phyloP scores from a whole-genome alignment of 192 early-diverging fungal genomes.

The Podila minutissima region DNA sequence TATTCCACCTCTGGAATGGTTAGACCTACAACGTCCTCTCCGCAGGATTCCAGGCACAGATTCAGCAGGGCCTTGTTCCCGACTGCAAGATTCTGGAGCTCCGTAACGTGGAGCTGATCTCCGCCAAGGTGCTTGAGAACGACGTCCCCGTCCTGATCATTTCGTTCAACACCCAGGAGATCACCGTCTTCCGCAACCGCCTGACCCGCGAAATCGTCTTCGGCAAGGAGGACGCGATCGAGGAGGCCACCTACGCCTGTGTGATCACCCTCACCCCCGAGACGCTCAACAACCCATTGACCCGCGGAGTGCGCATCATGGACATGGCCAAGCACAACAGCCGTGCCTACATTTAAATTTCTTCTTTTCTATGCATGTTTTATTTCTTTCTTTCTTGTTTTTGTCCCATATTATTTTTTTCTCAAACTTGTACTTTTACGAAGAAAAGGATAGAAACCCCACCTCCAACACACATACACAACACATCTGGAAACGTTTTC shows the following conservation, averaged over 20 bases:
- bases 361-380: background rate
- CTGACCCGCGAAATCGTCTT: constrained; percentile 85
- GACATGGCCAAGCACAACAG: constrained; percentile 82
- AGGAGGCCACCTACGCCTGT: constrained; percentile 86
- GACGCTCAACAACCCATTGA: constrained; percentile 81
- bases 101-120: constrained; percentile 88
- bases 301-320: constrained; percentile 93
- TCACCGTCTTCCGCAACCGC: constrained; percentile 91
- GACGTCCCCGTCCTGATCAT: constrained; percentile 91
- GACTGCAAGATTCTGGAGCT: constrained; percentile 96
- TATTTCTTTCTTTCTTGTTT: background rate
- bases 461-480: too few species aligned
- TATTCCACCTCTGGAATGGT: background rate
- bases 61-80: constrained; percentile 87
- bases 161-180: constrained; percentile 93
- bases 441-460: too few species aligned
- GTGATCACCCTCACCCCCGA: constrained; percentile 92
- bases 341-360: constrained; percentile 48
- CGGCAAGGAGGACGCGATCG: constrained; percentile 91
- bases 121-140: constrained; percentile 93
- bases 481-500: too few species aligned
- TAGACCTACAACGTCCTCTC: constrained; percentile 85
- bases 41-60: constrained; percentile 84
- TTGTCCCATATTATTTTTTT: constrained; percentile 5
- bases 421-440: constrained; percentile 47